These are phyloP conservation scores for Psidium friedrichsthalianum DNA, from an alignment of 345 rosid genomes.

Conservation along the genomic window DNA sequence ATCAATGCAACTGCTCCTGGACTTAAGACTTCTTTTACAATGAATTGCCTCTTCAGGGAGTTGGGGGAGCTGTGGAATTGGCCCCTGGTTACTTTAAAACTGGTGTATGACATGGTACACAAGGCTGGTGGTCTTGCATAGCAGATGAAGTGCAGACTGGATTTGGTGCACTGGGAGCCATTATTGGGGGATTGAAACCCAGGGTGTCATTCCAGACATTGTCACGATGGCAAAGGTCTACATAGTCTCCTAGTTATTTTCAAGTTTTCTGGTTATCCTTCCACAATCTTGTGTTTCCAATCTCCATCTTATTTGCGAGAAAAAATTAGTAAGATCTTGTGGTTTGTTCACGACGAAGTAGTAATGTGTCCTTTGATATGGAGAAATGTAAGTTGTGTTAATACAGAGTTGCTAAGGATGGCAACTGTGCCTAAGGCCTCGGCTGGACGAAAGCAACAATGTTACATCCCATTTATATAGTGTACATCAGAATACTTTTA, in stretches of 20 bases:
- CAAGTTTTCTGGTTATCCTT: background rate
- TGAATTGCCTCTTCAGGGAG: constrained; percentile 36
- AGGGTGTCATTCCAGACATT: constrained; percentile 88
- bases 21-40: background rate
- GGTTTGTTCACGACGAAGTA: background rate
- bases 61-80: constrained; percentile 90
- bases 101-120: constrained; percentile 66
- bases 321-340: background rate
- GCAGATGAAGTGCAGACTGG: constrained; percentile 98
- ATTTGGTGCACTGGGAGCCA: constrained; percentile 91
- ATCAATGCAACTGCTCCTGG: background rate
- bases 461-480: background rate
- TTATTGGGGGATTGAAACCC: constrained; percentile 91
- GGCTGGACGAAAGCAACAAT: background rate
- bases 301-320: background rate
- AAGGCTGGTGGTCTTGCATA: constrained; percentile 89
- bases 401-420: background rate
- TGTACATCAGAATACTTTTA: background rate
- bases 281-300: background rate
- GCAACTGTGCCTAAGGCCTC: background rate
- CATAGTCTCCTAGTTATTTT: background rate
- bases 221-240: constrained; percentile 97
- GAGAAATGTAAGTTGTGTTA: background rate
- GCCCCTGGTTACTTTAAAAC: constrained; percentile 86
- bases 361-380: background rate